Evolutionary conservation across 2,329 filamentous ascomycete species (phyloP), one percentile per base, ranked within the genome.

Genomic region (Phaeophleospora eucalypticola): DNA sequence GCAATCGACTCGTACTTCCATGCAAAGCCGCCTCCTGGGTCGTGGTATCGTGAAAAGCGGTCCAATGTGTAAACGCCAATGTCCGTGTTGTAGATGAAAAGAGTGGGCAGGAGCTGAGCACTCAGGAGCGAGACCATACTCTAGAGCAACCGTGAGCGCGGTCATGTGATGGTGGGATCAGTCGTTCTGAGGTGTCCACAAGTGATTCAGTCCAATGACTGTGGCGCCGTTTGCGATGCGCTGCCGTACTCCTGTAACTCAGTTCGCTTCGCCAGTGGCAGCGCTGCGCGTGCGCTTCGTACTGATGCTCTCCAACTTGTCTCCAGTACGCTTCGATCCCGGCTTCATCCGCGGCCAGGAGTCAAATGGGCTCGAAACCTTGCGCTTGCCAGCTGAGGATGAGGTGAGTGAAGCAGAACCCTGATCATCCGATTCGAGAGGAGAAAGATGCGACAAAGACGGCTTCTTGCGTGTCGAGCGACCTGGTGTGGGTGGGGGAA

Each of bases 281-380:
- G 45, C 24, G 14, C 48, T 41, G 20, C 46, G 48, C 17, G 53
- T 54, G 15, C 53, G 51, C 53, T 56, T 56, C 29, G 34, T 45
- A 17, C 29, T 21, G 16, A 17, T 27, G 24, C 44, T 42, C 21
- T 49, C 46, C 14, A 52, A 17, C 0, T 29, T 20, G 8, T 54
- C 48, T 12, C 45, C 53, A 14, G 49, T 45, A 36, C 58, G 56
- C 51, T 58, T 58, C 17, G 32, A 39, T 21, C 56, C 54, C 34
- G 43, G 19, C 49, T 88, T 88, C 57, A 79, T 80, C 48, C 83
- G 80, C 53, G 73, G 78, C 84, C 84, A 89, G 33, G 74, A 74
- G 57, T 86, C 82, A 58, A 88, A 88, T 2, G 80, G 81, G 57
- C 78, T 82, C 47, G 69, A 71, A 54, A 66, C 60, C 53, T 54